Evolutionary conservation across 331 rosid genomes (phyloP), one percentile per base, ranked within the genome.

Genomic region (Spiraea crenata): DNA sequence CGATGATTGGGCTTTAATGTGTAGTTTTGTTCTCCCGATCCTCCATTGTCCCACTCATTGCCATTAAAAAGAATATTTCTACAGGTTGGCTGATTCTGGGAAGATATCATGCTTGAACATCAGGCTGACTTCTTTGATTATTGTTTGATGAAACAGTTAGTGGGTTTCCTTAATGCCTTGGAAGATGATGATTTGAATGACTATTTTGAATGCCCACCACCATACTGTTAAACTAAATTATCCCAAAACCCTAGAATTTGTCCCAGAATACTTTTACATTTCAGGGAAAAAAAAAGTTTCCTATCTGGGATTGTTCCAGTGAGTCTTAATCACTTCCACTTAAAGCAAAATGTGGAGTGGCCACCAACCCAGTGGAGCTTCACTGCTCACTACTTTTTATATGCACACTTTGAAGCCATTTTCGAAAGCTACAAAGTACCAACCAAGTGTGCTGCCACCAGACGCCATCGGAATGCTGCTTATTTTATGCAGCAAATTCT

Each of bases 311-410:
- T 69, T 52, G 70, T 37, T 20, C 31, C 20, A 65, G 40, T 42
- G 52, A 57, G 39, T 35, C 51, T 63, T 25, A 1, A 40, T 44
- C 50, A 44, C 12, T 48, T 51, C 66, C 48, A 41, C 10, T 60
- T 61, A 76, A 45, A 61, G 63, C 67, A 16, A 59, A 68, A 60
- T 41, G 81, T 69, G 78, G 65, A 25, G 52, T 74, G 64, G 75
- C 81, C 77, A 5, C 62, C 72, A 45, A 25, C 31, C 31, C 31
- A 1, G 31, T 25, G 2, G 31, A 25, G 31, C n/a, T 25, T 25
- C 31, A 25, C 31, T 25, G 31, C 31, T 25, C 31, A 25, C 31
- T 25, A 25, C 31, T 25, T 25, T 25, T 25, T 25, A 25, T 25
- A 25, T 25, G 31, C 31, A 25, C 31, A 25, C 31, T 48, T 52